Conservation (phyloP, 2,329 filamentous ascomycete genomes). For the Pyrenophora tritici-repentis region DNA sequence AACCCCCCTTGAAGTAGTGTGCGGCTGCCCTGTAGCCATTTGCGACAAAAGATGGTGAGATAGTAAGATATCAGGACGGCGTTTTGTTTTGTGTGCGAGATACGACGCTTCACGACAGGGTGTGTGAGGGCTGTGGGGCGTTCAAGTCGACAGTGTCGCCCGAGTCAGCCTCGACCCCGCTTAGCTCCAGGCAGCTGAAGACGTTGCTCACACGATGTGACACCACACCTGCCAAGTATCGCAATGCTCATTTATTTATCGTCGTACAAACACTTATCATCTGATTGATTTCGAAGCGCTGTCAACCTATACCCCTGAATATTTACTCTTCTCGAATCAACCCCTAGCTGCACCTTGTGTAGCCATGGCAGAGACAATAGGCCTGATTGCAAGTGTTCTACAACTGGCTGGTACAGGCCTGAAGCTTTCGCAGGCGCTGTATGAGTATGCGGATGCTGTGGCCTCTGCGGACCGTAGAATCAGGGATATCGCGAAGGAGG, state of each 20-base stretch:
- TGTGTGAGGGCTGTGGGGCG: too few relatives aligned
- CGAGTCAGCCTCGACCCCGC: slow-evolving; percentile 5
- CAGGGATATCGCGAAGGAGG: slow-evolving; percentile 37
- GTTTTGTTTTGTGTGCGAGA: too few relatives aligned
- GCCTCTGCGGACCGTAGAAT: slow-evolving; percentile 35
- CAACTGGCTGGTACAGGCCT: slow-evolving; percentile 38
- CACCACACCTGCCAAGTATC: neutral
- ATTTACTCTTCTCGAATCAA: too few relatives aligned
- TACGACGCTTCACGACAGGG: too few relatives aligned
- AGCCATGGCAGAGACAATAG: slow-evolving; percentile 32
- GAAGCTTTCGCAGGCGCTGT: slow-evolving; percentile 37
- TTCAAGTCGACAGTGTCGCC: too few relatives aligned
- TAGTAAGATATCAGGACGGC: too few relatives aligned
- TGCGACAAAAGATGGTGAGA: too few relatives aligned
- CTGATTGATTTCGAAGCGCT: neutral
- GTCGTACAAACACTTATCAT: too few relatives aligned
- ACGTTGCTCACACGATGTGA: neutral
- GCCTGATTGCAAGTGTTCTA: slow-evolving; percentile 38
- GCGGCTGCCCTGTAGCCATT: neutral
- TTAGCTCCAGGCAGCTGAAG: neutral
- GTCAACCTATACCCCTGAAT: neutral
- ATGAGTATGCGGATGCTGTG: slow-evolving; percentile 40
- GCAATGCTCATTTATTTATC: neutral
- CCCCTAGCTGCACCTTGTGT: neutral
- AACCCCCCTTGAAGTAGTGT: neutral